Conservation (phyloP, 1,284 basidiomycete species). For the Ustilago tritici region DNA sequence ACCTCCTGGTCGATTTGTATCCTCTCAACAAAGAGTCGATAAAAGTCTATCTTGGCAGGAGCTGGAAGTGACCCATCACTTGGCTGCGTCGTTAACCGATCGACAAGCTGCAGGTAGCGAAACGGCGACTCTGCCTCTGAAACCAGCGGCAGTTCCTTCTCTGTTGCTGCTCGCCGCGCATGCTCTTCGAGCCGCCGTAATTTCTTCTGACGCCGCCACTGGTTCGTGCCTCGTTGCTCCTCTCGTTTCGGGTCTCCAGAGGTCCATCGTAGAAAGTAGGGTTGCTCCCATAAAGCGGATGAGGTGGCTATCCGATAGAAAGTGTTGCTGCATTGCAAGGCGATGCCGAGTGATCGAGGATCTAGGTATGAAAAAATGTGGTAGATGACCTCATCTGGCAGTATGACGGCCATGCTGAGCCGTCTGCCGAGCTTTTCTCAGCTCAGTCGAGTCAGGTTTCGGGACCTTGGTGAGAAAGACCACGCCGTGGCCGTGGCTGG, state of each 20-base stretch:
- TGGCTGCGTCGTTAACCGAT: too few relatives aligned
- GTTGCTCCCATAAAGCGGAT: conserved; percentile 37
- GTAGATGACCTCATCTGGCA: conserved; percentile 47
- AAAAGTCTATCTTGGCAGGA: conserved; percentile 24
- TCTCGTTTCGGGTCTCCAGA: conserved; percentile 34
- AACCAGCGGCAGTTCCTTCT: conserved; percentile 1
- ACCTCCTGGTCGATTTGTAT: conserved; percentile 44
- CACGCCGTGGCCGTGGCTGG: background rate
- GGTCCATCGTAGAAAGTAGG: conserved; percentile 46
- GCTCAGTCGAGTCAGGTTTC: background rate
- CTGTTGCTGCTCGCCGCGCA: conserved; percentile 19
- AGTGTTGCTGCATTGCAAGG: conserved; percentile 19
- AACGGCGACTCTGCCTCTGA: conserved; percentile 16
- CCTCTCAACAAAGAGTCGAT: conserved; percentile 46
- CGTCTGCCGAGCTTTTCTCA: background rate
- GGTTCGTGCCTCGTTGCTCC: conserved; percentile 5
- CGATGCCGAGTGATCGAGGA: conserved; percentile 18
- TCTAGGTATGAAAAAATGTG: conserved; percentile 42
- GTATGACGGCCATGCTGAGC: conserved; percentile 13
- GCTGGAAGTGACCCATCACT: background rate
- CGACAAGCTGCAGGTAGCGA: conserved; percentile 15
- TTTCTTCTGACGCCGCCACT: conserved; percentile 15
- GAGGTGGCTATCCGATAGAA: conserved; percentile 45
- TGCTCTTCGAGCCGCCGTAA: conserved; percentile 19
- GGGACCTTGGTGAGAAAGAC: background rate